These are phyloP conservation scores for Hymenoscyphus fructigenus DNA, from an alignment of 2,329 filamentous ascomycete genomes.

Conservation along the genomic window DNA sequence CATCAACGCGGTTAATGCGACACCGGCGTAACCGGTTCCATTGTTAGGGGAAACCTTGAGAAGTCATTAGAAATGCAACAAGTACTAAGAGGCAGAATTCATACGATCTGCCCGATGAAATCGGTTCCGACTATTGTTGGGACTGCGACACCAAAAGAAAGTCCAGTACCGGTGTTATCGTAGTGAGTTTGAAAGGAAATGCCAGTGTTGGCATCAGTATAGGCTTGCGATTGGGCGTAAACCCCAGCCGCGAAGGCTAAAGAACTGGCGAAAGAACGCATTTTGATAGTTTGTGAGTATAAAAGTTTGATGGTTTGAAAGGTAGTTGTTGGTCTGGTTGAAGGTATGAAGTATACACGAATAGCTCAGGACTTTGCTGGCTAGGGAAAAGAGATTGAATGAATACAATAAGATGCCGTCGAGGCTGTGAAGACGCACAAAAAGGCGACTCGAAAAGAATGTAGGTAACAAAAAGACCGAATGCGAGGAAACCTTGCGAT, in stretches of 20 bases:
- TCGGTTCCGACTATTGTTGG: slow-evolving; percentile 49
- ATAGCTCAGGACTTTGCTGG: slow-evolving; percentile 8
- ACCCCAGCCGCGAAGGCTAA: slow-evolving; percentile 16
- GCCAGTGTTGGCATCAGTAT: slow-evolving; percentile 45
- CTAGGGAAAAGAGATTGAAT: neutral
- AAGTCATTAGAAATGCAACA: neutral
- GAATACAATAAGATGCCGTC: slow-evolving; percentile 11
- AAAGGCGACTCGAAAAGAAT: slow-evolving; percentile 6
- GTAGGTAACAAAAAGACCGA: neutral
- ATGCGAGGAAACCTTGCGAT: slow-evolving; percentile 4
- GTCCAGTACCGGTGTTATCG: slow-evolving; percentile 16
- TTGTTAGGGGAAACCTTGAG: slow-evolving; percentile 26
- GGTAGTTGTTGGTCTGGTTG: neutral
- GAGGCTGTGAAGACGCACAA: slow-evolving; percentile 8
- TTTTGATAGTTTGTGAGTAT: slow-evolving; percentile 1
- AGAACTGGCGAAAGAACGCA: slow-evolving; percentile 8
- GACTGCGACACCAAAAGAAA: slow-evolving; percentile 45
- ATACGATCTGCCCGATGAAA: slow-evolving; percentile 54
- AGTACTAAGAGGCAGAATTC: slow-evolving; percentile 22
- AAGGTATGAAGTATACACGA: neutral
- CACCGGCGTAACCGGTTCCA: slow-evolving; percentile 48
- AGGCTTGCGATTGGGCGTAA: slow-evolving; percentile 30
- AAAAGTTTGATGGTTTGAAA: neutral
- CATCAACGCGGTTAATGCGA: slow-evolving; percentile 48
- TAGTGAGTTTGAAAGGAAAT: slow-evolving; percentile 42